These are phyloP conservation scores for Asterophora parasitica DNA, from an alignment of 768 basidiomycete genomes.

Conservation along the genomic window DNA sequence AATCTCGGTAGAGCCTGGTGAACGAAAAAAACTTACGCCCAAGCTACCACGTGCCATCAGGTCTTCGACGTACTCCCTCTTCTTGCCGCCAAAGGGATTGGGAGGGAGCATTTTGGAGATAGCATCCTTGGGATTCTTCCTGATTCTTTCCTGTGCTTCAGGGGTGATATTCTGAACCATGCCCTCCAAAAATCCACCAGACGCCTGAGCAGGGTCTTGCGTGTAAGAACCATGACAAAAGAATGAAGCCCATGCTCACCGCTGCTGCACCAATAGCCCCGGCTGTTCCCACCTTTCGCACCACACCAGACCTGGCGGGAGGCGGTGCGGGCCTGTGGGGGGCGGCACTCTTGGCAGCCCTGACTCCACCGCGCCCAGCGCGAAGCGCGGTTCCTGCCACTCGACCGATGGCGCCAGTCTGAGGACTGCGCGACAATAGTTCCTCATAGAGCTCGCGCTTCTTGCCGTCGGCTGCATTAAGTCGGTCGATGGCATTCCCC, in stretches of 20 bases:
- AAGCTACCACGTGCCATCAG: neutral
- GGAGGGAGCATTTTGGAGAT: neutral
- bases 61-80: neutral
- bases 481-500: neutral
- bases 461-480: neutral
- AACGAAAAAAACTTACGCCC: neutral
- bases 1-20: neutral
- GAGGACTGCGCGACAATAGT: neutral
- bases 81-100: neutral
- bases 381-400: neutral
- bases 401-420: neutral
- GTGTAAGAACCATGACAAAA: too few species aligned
- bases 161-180: slow-evolving; percentile 1
- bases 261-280: neutral
- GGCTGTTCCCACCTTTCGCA: neutral
- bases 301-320: neutral
- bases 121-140: neutral
- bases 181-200: slow-evolving; percentile 1
- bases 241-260: neutral
- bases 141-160: neutral
- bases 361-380: neutral
- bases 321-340: too few species aligned
- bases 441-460: neutral
- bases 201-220: neutral
- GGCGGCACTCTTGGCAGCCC: too few species aligned